Evolutionary conservation across 352 stramenopile genomes (phyloP), one percentile per base, ranked within the genome.

Genomic region (Globisporangium paddicum): DNA sequence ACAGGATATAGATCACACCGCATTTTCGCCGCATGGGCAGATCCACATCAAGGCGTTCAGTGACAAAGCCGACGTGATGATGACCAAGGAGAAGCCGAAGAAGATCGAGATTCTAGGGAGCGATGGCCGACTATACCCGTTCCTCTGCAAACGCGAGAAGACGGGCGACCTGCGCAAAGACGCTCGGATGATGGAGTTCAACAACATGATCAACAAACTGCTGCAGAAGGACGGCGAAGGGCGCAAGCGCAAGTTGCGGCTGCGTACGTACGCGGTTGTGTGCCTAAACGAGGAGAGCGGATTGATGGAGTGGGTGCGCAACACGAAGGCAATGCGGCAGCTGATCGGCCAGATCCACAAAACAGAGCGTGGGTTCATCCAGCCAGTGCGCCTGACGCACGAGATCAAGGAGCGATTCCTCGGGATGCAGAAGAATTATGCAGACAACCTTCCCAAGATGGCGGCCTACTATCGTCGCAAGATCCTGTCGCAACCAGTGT

Each of bases 91-190:
- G 44, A 98, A 97, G 62, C 98, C 98, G 1, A 99, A 99, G 72
- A 98, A 96, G 53, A 88, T 99, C 42, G 95, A 95, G 55, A 59
- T 98, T 34, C 45, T 90, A 16, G 82, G 84, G 7, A 90, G 65
- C 16, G 77, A 93, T 55, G 91, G 91, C 0, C 58, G 82, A 19
- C 58, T 71, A 32, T 96, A 97, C 56, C 77, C 87, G 37, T 98
- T 98, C 67, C 62, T 98, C 44, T 98, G 92, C 70, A 98, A 98
- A 60, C 87, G 97, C 47, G 98, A 99, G 70, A 97, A 96, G 62
- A 98, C 97, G 38, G 98, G 98, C 6, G 98, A 99, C 71, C 79
- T 99, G 50, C 86, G 98, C 40, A 99, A 99, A 79, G 98, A 99
- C 78, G 93, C 96, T 21, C 91, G 97, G 38, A 97, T 99, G 73